Evolutionary conservation across 2,329 filamentous ascomycete genomes (phyloP), one percentile per base, ranked within the genome.

Genomic region (Leptographium flavum): DNA sequence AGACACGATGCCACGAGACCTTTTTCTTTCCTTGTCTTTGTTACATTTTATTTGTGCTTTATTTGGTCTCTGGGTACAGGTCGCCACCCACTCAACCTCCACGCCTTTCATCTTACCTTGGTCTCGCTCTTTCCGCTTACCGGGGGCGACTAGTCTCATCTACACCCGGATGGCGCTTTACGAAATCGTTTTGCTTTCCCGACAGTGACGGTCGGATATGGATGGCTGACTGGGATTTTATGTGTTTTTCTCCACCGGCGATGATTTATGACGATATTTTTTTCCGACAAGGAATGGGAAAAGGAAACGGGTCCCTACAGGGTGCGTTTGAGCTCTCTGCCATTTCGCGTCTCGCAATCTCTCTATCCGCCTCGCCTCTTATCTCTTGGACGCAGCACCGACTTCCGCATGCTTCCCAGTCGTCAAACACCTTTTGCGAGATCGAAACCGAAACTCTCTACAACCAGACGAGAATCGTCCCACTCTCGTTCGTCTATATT

Each of bases 251-350:
- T 47, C 41, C 43, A n/a, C 45, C 43, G 48, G 47, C 50, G 45
- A 52, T 52, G 50, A 52, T 49, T 51, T 39, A 52, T 45, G 50
- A 48, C 40, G 47, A 49, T 44, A 48, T 46, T 45, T 4, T 44
- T 42, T 46, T 48, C 39, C 32, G 38, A 28, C 21, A 39, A 45
- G 45, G 43, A 50, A 49, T 43, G 45, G 43, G 37, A 47, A 46
- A 42, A 39, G 33, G 27, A 42, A 48, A 39, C 37, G 36, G 39
- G 39, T 38, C 46, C 31, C 39, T 39, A 31, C 36, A 41, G 50
- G 66, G 59, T 68, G 58, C 64, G 66, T 57, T 58, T 65, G 56
- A 66, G 58, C 64, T 65, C 56, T 49, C 45, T 27, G 42, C 43
- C 48, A 41, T 50, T 39, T 47, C 30, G 48, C 39, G 45, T 44